Evolutionary conservation across 2,329 filamentous ascomycete species (phyloP), one percentile per base, ranked within the genome.

Genomic region (Elsinoe necatrix): DNA sequence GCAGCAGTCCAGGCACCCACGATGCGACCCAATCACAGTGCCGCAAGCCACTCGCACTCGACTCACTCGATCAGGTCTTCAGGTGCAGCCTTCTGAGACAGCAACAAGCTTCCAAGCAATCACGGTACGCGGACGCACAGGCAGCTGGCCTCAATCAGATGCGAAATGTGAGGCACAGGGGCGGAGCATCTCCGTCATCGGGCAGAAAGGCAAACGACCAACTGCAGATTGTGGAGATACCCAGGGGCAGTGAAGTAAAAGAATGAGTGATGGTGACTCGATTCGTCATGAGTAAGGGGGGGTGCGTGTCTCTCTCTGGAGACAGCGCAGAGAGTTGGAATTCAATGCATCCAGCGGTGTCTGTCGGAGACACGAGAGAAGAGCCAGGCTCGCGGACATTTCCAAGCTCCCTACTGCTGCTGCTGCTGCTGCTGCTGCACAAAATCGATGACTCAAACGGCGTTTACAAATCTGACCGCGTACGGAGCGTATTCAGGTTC

Each of bases 51-150:
- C 45, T 34, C 18, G 31, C 48, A 52, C 20, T n/a, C 29, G 48
- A 35, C 34, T n/a, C 48, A 35, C 25, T 21, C 18, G 34, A 11
- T 25, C 11, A 25, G 20, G n/a, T 6, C 20, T 9, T 9, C 18
- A 16, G 31, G 16, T 9, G 7, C 25, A 14, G 34, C 48, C 16
- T 39, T 52, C 48, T n/a, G 48, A 52, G 48, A 52, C 48, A 52
- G 31, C 31, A n/a, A 35, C 48, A 52, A 52, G 48, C n/a, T 14
- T 50, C 48, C 48, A 52, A 52, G 48, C 48, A 52, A 39, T 52
- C 48, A 39, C 34, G 29, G 29, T 37, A 39, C 48, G 48, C n/a
- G 29, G 29, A 39, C 48, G 48, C 48, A 52, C 34, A 34, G 27
- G 29, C 48, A 18, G 48, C 48, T 20, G 48, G 29, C 16, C 48